A percentile compares a stretch with the other conserved stretches of the same genome.
phyloP scores from a whole-genome alignment of 306 rosid genomes.

The Acacia acuminata region DNA sequence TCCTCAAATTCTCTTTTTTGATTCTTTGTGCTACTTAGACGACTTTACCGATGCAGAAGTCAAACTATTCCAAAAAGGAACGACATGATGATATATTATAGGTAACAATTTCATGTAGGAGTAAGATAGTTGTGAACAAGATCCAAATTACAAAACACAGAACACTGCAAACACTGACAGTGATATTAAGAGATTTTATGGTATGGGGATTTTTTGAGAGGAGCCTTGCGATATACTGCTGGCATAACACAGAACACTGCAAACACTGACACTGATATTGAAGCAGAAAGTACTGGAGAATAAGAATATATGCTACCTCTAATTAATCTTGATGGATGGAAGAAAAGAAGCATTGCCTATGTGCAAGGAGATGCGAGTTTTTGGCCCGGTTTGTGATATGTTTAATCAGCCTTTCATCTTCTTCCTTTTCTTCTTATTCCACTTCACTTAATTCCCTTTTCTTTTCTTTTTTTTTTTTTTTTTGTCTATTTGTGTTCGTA shows the following conservation, averaged over 20 bases:
- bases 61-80: neutral
- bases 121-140: neutral
- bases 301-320: neutral
- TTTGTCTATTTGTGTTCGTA: neutral
- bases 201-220: neutral
- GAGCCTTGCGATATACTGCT: neutral
- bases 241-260: neutral
- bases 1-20: neutral
- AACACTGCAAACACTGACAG: too few relatives aligned
- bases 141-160: neutral
- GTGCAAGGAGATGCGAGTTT: neutral
- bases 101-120: neutral
- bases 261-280: neutral
- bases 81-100: neutral
- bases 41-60: neutral
- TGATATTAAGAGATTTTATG: neutral
- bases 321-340: neutral
- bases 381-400: neutral
- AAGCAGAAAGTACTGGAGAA: neutral
- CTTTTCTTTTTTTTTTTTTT: neutral
- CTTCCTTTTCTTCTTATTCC: neutral
- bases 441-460: neutral
- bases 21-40: neutral
- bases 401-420: neutral
- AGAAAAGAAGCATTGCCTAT: neutral